Evolutionary conservation across 441 rosid genomes (phyloP), one percentile per base, ranked within the genome.

Genomic region (Populus hybrid): DNA sequence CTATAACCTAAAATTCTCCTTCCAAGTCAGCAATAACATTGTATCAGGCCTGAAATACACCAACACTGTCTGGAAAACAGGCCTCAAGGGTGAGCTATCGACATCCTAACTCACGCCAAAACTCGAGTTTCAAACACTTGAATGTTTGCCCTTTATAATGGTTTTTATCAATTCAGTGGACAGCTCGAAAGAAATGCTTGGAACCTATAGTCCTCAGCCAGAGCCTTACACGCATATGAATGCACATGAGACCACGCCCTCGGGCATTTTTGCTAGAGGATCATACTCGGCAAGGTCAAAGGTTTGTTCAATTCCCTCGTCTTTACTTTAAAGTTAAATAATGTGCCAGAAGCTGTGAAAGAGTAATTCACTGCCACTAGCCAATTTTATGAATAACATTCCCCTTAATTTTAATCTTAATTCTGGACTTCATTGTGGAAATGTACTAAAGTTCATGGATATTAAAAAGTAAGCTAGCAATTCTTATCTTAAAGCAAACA

Each of bases 11-110:
- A 87, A 87, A 64, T 89, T 91, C 83, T 73, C 90, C 9, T 91
- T 91, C 75, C 84, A 81, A 71, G 97, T 91, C 76, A 85, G 81
- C 82, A 86, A 91, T 79, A 91, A 93, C 91, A 90, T 91, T 69
- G 94, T 91, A 74, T 89, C 92, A 4, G 94, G 97, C 33, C 95
- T 91, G 75, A 88, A 81, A 80, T 93, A 93, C 88, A 84, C 90
- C 79, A 93, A 93, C 42, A 86, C 85, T 0, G 93, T 91, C 68
- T 93, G 94, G 93, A 90, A 91, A 84, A 82, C 94, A 8, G 93
- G 90, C 66, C 75, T 88, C 73, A 89, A 81, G 83, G 97, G 94
- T 91, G 85, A 75, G 64, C 53, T 28, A 9, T 31, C 64, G 59
- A 20, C 20, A 61, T 81, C 72, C 76, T 38, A 20, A 38, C 63